phyloP scores from a whole-genome alignment of 1,139 yeast genomes.

The Blastobotrys illinoisensis region DNA sequence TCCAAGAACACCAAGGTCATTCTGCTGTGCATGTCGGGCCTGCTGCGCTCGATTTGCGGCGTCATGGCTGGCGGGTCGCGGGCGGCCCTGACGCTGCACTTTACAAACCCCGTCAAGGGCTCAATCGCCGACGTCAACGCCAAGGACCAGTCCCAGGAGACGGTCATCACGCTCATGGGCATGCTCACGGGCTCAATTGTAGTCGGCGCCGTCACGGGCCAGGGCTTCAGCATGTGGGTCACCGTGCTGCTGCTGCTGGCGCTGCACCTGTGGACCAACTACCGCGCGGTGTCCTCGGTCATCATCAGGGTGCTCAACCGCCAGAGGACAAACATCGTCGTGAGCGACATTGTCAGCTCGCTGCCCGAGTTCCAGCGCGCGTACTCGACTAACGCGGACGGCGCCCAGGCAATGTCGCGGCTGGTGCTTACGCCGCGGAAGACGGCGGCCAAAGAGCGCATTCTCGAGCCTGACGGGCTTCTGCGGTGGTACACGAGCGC shows the following conservation, averaged over 20 bases:
- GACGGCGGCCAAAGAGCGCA: slow-evolving; percentile 28
- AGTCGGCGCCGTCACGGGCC: slow-evolving; percentile 31
- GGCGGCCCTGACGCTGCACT: slow-evolving; percentile 38
- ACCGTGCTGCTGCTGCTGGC: slow-evolving; percentile 25
- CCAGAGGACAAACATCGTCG: slow-evolving; percentile 33
- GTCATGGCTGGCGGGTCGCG: slow-evolving; percentile 38
- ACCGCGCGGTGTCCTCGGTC: slow-evolving; percentile 34
- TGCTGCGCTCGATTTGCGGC: slow-evolving; percentile 34
- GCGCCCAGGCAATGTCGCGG: slow-evolving; percentile 21
- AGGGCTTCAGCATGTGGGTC: slow-evolving; percentile 31
- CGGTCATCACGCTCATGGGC: slow-evolving; percentile 36
- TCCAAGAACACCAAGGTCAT: slow-evolving; percentile 22
- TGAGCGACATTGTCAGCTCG: slow-evolving; percentile 27
- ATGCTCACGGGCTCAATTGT: slow-evolving; percentile 35
- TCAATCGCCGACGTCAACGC: slow-evolving; percentile 37
- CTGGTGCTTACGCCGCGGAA: slow-evolving; percentile 26
- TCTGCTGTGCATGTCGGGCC: slow-evolving; percentile 33
- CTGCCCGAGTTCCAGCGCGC: slow-evolving; percentile 25
- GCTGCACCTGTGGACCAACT: slow-evolving; percentile 34
- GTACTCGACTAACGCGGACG: slow-evolving; percentile 16
- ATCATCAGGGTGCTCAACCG: slow-evolving; percentile 32
- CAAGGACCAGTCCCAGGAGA: slow-evolving; percentile 37
- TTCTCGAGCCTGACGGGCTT: slow-evolving; percentile 30
- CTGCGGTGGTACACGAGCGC: slow-evolving; percentile 24
- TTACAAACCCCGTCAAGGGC: slow-evolving; percentile 33